Evolutionary conservation across 1,284 basidiomycete species (phyloP), one percentile per base, ranked within the genome.

Genomic region (Mycosarcoma mackinlayi): DNA sequence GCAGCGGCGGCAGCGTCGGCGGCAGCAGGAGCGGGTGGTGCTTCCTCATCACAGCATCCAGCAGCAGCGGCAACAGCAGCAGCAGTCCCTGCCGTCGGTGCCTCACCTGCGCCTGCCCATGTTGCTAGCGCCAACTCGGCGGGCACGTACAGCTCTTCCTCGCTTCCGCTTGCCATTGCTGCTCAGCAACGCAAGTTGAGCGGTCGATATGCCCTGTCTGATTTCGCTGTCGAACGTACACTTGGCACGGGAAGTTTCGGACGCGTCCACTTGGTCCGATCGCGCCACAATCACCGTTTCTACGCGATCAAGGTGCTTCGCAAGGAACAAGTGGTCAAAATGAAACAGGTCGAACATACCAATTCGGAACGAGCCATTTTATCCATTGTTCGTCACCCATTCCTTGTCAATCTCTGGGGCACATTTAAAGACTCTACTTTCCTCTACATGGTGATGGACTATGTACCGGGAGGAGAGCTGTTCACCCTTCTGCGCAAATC

Each of bases 381-480:
- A 40, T 89, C 91, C 57, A 87, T 89, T 25, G 92, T 96, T 0
- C 89, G 94, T 50, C 94, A 98, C 83, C 92, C 94, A 3, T 98
- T 98, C 85, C 91, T 98, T 70, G 90, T 98, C 85, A 98, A 97
- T 80, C 88, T 98, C 6, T 98, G 95, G 95, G 96, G 95, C 24
- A 92, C 92, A 1, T 98, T 98, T 85, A 93, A 96, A 77, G 95
- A 98, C 78, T 85, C 89, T 10, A 87, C 91, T 41, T 98, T 97
- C 82, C 86, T 98, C 13, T 99, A 96, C 86, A 97, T 99, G 94
- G 94, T 98, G 58, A 98, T 98, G 95, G 96, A 98, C 85, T 99
- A 97, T 82, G 95, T 98, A 4, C 93, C 94, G 0, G 95, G 95
- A 19, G 95, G 95, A 18, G 95, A 99, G 84, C 86, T 99, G 7